Percentiles rank a stretch among this genome's conserved stretches.
Conservation (phyloP, 2,329 filamentous ascomycete genomes). For the Penicillium corylophilum region DNA sequence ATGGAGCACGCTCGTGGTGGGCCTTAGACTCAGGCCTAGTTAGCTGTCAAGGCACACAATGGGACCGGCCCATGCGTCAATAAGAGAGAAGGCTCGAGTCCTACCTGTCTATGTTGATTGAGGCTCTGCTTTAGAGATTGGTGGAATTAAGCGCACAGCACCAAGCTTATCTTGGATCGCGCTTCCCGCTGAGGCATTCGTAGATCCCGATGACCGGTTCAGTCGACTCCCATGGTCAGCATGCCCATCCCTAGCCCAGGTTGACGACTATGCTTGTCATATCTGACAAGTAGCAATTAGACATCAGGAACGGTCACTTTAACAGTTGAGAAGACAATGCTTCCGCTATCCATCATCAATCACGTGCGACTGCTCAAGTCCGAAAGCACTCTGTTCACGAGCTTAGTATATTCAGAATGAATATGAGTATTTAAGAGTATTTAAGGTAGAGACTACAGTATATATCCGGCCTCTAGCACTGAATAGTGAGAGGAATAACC, state of each 20-base stretch:
- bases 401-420: too few relatives aligned
- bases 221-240: neutral
- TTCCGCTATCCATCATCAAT: neutral
- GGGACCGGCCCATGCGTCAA: neutral
- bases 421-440: too few relatives aligned
- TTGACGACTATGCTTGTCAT: neutral
- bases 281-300: neutral
- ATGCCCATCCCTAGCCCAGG: neutral
- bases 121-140: neutral
- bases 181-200: neutral
- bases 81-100: neutral
- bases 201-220: neutral
- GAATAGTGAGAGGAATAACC: neutral
- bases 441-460: neutral
- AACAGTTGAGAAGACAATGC: neutral
- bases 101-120: neutral
- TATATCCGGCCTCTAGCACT: neutral
- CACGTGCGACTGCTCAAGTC: neutral
- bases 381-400: neutral
- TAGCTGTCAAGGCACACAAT: neutral
- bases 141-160: neutral
- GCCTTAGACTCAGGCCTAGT: neutral
- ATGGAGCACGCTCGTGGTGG: neutral
- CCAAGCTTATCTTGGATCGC: neutral
- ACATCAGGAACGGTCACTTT: neutral